Conservation (phyloP, 257 asterid species). For the Forsythia viridissima region DNA sequence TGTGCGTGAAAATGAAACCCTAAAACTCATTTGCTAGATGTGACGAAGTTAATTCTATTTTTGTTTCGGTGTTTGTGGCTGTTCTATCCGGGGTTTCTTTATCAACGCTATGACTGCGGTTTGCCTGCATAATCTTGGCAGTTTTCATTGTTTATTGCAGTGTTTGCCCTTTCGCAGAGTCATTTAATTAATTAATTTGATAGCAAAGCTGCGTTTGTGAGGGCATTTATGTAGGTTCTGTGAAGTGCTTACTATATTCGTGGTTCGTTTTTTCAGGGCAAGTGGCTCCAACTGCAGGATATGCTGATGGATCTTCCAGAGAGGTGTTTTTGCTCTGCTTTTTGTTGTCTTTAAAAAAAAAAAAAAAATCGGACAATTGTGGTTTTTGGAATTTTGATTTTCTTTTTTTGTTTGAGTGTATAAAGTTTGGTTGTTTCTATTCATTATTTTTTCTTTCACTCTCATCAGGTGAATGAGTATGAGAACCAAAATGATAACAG, state of each 20-base stretch:
- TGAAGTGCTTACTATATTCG: background rate
- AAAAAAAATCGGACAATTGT: too few species aligned
- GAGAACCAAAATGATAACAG: constrained; percentile 28
- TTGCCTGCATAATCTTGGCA: background rate
- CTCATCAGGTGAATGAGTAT: constrained; percentile 50
- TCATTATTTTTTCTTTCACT: background rate
- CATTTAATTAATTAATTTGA: constrained; percentile 16
- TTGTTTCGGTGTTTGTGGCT: constrained; percentile 5
- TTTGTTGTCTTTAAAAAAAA: background rate
- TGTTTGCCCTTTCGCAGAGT: background rate
- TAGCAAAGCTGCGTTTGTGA: background rate
- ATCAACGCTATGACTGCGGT: background rate
- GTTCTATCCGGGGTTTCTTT: constrained; percentile 1
- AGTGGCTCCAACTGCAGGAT: constrained; percentile 33
- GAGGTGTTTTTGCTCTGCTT: constrained; percentile 42
- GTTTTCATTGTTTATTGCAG: background rate
- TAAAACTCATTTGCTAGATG: background rate
- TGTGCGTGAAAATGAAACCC: constrained; percentile 20
- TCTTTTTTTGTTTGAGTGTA: background rate
- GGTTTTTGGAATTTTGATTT: background rate
- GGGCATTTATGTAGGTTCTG: background rate
- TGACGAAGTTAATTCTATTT: background rate
- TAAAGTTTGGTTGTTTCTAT: background rate
- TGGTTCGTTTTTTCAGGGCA: constrained; percentile 37
- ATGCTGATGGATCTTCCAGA: constrained; percentile 54